Base-by-base conservation (phyloP, 1,139 yeast genomes). In the Torulaspora globosa region DNA sequence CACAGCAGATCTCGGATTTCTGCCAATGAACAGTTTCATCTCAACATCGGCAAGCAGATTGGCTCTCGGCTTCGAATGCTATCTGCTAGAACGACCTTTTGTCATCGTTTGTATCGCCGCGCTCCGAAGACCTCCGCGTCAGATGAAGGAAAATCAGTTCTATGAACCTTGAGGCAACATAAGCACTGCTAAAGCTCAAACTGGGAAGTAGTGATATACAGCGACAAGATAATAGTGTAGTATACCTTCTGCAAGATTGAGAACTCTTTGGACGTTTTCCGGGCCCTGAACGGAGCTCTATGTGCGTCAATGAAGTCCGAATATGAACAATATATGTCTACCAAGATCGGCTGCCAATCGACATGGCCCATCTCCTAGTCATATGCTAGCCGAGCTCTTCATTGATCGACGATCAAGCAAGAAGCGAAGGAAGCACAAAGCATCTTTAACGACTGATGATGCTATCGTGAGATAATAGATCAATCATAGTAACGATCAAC, bases 21-120 rank as follows among this genome's bases (percentile, higher is more conserved):
- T 50, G n/a, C 60, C 60, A 6, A 58, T 50, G 34, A 43, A 58
- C n/a, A 59, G 37, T 38, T 46, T 52, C 56, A 58, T 55, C 27
- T 12, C 46, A 34, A 34, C 39, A 42, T 35, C 14, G 30, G 28
- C 34, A 3, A 15, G 23, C 34, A 10, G 34, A 5, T 8, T 2
- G 23, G n/a, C 34, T 31, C 16, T 16, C 3, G 14, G 21, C n/a
- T 31, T 15, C 9, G 34, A 18, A 14, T 29, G 8, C 34, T 16
- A 9, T 9, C 18, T 18, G n/a, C 23, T 8, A 6, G 11, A 18
- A 15, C 23, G 10, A 15, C 19, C 10, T 31, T 31, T 31, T 19
- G 7, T 18, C n/a, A 29, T 9, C 8, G 10, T 16, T 33, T 12
- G 31, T 29, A 16, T 34, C 34, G 35, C 31, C 35, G 39, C 39